Base-by-base conservation (phyloP, 495 filamentous ascomycete species). In the Tuber brumale region DNA sequence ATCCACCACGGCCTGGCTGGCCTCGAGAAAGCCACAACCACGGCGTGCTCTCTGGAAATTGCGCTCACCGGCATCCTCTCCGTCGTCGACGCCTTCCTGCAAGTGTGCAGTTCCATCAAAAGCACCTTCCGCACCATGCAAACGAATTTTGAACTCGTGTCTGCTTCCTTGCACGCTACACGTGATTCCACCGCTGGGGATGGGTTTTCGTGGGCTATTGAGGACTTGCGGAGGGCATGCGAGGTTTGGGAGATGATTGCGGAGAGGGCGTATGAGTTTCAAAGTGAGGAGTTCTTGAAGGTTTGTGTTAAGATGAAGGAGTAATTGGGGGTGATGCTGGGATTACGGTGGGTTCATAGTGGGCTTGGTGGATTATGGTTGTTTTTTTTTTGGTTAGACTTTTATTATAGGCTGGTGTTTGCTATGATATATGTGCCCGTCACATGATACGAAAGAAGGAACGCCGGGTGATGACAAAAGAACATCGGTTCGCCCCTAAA, bases 281-380 rank as follows among this genome's bases (percentile, higher is more conserved):
- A 66, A 27, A 35, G 57, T 66, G 57, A 66, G 57, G 57, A 66
- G 57, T 66, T 66, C 31, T 66, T 66, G 27, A 66, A 66, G 57
- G 27, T 31, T 66, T 66, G 57, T 66, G 31, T 66, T 18, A 66
- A 12, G 14, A 19, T 27, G 51, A 3, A 35, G 27, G 57, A 18
- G 27, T 66, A 12, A 66, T 66, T 18, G 27, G 27, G 57, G 14
- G 12, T 35, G 27, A 6, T 66, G 1, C 18, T 66, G 51, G 5
- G 14, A 3, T 66, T 35, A 45, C 10, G 43, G 43, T 45, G 43
- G 43, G 43, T 23, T 27, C 5, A 39, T 39, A 10, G 51, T 5
- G 23, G n/a, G 10, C 23, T 61, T n/a, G 51, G 51, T 61, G 51
- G 51, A 61, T 61, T 27, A 31, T 27, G 8, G 10, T 27, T 12